These are phyloP conservation scores for Thuja plicata DNA, from an alignment of 83 land plant genomes.

Conservation along the genomic window DNA sequence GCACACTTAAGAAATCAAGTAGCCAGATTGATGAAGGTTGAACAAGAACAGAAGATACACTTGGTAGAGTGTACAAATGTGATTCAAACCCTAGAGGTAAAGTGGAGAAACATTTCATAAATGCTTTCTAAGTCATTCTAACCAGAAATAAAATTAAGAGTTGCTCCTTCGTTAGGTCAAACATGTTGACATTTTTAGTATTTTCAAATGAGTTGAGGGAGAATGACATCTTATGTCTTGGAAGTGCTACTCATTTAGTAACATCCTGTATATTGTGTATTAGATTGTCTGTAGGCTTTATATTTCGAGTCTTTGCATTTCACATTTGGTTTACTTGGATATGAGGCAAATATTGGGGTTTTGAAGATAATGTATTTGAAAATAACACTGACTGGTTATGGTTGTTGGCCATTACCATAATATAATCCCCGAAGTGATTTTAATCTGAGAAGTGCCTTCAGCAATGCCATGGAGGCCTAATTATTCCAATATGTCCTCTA, in stretches of 20 bases:
- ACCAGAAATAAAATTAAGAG: neutral
- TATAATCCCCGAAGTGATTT: neutral
- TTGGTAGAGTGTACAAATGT: slow-evolving; percentile 59
- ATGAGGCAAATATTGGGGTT: neutral
- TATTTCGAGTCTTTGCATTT: neutral
- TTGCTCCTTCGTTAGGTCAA: neutral
- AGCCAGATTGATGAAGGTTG: slow-evolving; percentile 67
- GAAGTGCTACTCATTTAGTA: neutral
- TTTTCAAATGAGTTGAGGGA: neutral
- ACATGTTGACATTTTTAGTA: slow-evolving; percentile 13
- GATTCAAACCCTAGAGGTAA: slow-evolving; percentile 78
- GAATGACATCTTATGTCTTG: neutral
- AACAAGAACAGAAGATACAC: slow-evolving; percentile 81
- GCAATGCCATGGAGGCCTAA: neutral
- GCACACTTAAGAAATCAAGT: slow-evolving; percentile 72
- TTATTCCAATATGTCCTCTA: neutral
- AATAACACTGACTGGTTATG: neutral
- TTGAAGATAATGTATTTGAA: neutral
- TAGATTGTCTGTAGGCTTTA: neutral
- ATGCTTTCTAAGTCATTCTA: neutral
- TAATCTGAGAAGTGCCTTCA: neutral
- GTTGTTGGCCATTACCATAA: neutral
- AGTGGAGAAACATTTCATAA: slow-evolving; percentile 10
- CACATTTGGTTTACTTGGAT: neutral
- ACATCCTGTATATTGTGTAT: neutral